Conservation (phyloP, 2,329 filamentous ascomycete species). For the Alternaria sp. region DNA sequence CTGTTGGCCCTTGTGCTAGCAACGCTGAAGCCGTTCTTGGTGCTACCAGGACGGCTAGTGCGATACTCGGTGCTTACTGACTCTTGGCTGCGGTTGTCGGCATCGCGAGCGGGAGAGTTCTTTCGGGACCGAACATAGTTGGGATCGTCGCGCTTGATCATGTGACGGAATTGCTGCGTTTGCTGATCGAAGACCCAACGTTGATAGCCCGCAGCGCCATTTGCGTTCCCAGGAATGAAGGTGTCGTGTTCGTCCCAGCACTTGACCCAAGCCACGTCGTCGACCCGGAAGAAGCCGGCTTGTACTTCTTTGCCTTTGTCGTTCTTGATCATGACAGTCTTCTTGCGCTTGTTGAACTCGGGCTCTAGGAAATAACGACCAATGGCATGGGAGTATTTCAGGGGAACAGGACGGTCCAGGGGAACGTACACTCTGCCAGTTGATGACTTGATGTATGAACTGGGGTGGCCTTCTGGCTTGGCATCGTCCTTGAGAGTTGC, state of each 20-base stretch:
- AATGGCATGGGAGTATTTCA: constrained; percentile 58
- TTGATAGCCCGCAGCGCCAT: constrained; percentile 45
- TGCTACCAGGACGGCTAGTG: constrained; percentile 30
- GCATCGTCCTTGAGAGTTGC: constrained; percentile 47
- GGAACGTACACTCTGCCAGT: constrained; percentile 29
- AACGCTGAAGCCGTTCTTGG: constrained; percentile 32
- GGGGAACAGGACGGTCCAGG: constrained; percentile 41
- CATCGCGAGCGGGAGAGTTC: constrained; percentile 30
- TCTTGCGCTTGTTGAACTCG: constrained; percentile 57
- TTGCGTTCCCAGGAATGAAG: constrained; percentile 56
- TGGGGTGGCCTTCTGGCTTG: constrained; percentile 24
- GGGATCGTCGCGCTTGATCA: constrained; percentile 49
- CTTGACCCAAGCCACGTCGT: constrained; percentile 59
- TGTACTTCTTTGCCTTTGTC: constrained; percentile 48
- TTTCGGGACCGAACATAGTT: constrained; percentile 36
- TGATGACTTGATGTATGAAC: constrained; percentile 15
- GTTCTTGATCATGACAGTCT: constrained; percentile 50
- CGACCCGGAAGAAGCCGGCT: constrained; percentile 58
- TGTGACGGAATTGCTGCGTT: constrained; percentile 48
- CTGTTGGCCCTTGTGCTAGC: constrained; percentile 39
- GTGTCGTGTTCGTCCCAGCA: constrained; percentile 58
- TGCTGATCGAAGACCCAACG: constrained; percentile 56
- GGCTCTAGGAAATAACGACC: constrained; percentile 57
- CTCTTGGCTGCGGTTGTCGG: constrained; percentile 34
- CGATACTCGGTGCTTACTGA: constrained; percentile 38